Evolutionary conservation across 805 yeast genomes (phyloP).

Genomic region (Sugiyamaella valdiviana): DNA sequence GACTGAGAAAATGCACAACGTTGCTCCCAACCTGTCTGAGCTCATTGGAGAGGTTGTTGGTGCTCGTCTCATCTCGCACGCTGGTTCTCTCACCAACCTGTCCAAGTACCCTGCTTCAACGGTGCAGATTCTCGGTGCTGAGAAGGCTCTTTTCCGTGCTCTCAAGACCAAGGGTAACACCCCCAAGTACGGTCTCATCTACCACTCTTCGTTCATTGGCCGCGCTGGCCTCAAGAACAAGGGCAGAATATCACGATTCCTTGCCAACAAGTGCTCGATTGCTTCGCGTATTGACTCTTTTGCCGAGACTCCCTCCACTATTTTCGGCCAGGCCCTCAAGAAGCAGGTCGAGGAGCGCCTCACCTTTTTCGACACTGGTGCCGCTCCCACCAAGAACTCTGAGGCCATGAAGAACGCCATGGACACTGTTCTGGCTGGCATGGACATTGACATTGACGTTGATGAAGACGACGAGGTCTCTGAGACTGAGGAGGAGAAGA

Average conservation of each 20-base stretch:
- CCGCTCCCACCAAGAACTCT: slow-evolving; percentile 91
- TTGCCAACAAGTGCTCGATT: slow-evolving; percentile 98
- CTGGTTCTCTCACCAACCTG: slow-evolving; percentile 93
- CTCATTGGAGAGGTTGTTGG: slow-evolving; percentile 98
- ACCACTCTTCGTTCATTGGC: slow-evolving; percentile 92
- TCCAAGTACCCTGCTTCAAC: slow-evolving; percentile 99
- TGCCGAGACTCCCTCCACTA: slow-evolving; percentile 87
- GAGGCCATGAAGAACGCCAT: slow-evolving; percentile 93
- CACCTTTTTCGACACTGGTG: slow-evolving; percentile 92
- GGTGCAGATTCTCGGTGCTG: slow-evolving; percentile 96
- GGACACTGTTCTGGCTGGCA: slow-evolving; percentile 48
- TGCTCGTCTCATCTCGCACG: slow-evolving; percentile 96
- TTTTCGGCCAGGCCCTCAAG: slow-evolving; percentile 85
- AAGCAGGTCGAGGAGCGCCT: slow-evolving; percentile 97
- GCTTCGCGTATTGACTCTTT: slow-evolving; percentile 98
- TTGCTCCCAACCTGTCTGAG: slow-evolving; percentile 95
- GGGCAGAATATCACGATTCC: slow-evolving; percentile 97
- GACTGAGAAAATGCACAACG: slow-evolving; percentile 93
- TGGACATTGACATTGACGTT: slow-evolving; percentile 41
- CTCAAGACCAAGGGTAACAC: slow-evolving; percentile 94
- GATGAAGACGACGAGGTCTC: slow-evolving; percentile 33
- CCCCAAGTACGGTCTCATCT: slow-evolving; percentile 91
- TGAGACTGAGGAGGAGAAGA: slow-evolving; percentile 41
- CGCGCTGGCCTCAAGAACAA: slow-evolving; percentile 93
- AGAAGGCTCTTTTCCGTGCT: slow-evolving; percentile 93